These are phyloP conservation scores for Pleurostoma richardsiae DNA, from an alignment of 2,329 filamentous ascomycete species.

Conservation along the genomic window DNA sequence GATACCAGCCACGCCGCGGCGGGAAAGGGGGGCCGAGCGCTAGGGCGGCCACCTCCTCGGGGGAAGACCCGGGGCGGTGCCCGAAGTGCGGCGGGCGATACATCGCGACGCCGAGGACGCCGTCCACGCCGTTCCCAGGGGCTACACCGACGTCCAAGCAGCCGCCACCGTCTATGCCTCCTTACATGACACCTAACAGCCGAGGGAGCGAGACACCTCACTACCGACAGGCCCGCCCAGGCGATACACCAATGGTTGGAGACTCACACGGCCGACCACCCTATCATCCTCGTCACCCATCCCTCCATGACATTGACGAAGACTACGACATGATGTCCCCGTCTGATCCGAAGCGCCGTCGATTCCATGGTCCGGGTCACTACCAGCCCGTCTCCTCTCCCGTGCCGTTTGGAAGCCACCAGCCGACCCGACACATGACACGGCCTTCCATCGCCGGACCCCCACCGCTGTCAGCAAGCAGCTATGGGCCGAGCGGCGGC, in stretches of 20 bases:
- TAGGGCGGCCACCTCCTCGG: slow-evolving; percentile 25
- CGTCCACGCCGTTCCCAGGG: slow-evolving; percentile 41
- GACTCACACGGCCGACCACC: background rate
- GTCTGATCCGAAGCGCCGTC: slow-evolving; percentile 25
- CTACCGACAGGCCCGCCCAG: slow-evolving; percentile 20
- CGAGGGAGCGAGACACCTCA: slow-evolving; percentile 21
- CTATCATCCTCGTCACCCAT: background rate
- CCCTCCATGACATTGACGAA: slow-evolving; percentile 31
- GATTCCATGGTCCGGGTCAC: slow-evolving; percentile 9
- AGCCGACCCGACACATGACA: background rate
- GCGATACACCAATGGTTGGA: slow-evolving; percentile 9
- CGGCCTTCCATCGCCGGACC: background rate
- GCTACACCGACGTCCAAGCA: slow-evolving; percentile 24
- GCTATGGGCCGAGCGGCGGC: background rate
- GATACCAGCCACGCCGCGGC: slow-evolving; percentile 80
- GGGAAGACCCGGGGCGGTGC: slow-evolving; percentile 54
- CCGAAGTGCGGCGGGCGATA: slow-evolving; percentile 67
- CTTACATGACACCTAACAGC: slow-evolving; percentile 16
- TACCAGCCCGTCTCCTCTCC: background rate
- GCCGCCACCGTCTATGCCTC: slow-evolving; percentile 10
- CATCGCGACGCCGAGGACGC: slow-evolving; percentile 57
- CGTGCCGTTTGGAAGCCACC: background rate
- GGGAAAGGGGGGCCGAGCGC: slow-evolving; percentile 23
- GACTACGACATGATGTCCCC: slow-evolving; percentile 28
- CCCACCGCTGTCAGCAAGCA: background rate